These are phyloP conservation scores for Lomentospora prolificans DNA, from an alignment of 2,329 filamentous ascomycete genomes.

Conservation along the genomic window DNA sequence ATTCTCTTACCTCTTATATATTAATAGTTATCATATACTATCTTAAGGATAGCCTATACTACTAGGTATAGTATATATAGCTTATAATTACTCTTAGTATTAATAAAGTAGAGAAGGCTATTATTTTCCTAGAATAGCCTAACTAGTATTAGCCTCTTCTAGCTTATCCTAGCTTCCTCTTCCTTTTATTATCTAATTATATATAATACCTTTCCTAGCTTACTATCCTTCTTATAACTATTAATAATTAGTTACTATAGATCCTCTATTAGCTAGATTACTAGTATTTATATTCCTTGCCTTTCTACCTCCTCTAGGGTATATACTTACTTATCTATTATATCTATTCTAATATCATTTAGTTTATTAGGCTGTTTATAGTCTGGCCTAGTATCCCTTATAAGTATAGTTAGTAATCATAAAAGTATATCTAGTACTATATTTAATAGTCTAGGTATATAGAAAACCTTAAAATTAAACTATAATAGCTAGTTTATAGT, in stretches of 20 bases:
- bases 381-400: neutral
- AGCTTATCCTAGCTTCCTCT: neutral
- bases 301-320: neutral
- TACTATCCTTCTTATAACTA: neutral
- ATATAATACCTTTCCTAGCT: neutral
- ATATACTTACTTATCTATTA: neutral
- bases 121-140: neutral
- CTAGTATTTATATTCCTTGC: neutral
- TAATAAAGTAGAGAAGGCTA: neutral
- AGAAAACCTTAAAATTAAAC: neutral
- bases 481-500: neutral
- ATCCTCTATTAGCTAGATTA: neutral
- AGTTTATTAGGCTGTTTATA: neutral
- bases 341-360: neutral
- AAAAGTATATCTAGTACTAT: neutral
- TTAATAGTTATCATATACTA: neutral
- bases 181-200: neutral
- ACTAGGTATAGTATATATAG: neutral
- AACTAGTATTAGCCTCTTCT: neutral
- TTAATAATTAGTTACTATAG: neutral
- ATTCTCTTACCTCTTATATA: neutral
- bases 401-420: neutral
- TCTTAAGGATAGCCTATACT: neutral
- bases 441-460: neutral
- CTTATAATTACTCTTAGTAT: neutral